Evolutionary conservation across 331 rosid species (phyloP), one percentile per base, ranked within the genome.

Genomic region (Cucumis variabilis): DNA sequence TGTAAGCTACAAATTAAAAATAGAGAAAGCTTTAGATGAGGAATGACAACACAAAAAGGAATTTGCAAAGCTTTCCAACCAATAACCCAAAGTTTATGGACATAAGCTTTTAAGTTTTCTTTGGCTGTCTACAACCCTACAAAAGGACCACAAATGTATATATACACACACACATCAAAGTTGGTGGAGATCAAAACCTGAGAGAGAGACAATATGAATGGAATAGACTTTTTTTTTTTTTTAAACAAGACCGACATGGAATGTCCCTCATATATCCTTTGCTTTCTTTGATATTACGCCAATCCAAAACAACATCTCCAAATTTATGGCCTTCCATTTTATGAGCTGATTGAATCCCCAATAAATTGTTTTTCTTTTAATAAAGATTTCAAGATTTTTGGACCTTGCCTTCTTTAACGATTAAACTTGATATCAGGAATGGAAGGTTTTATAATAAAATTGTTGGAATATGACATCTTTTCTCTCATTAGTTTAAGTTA

Each of bases 171-270:
- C 8, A 46, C 23, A 76, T 76, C 82, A 76, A 21, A 76, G 62
- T 76, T 76, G 82, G 62, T 76, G 82, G 82, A 76, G 60, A 76
- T 41, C 46, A 5, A 19, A 76, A 76, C 30, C 58, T 76, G 82
- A 74, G 80, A 76, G 82, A 75, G 82, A 44, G 62, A 63, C 68
- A 63, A 63, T 63, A 15, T 58, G 63, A 76, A 76, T 75, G 82
- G 82, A 41, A 41, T 7, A 44, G 20, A 46, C 51, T 5, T 0
- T 41, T 41, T 41, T 41, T 41, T 41, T 41, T 41, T 41, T 41
- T 41, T 33, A 33, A 77, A 77, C 83, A 77, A 33, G 37, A 28
- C 83, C 37, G 12, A 4, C 83, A 77, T 33, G 23, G 65, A 77
- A 24, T 77, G 83, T 77, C 83, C 44, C 65, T 7, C 83, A 2